phyloP scores from a whole-genome alignment of 208 protist genomes.

The Spongospora subterranea region DNA sequence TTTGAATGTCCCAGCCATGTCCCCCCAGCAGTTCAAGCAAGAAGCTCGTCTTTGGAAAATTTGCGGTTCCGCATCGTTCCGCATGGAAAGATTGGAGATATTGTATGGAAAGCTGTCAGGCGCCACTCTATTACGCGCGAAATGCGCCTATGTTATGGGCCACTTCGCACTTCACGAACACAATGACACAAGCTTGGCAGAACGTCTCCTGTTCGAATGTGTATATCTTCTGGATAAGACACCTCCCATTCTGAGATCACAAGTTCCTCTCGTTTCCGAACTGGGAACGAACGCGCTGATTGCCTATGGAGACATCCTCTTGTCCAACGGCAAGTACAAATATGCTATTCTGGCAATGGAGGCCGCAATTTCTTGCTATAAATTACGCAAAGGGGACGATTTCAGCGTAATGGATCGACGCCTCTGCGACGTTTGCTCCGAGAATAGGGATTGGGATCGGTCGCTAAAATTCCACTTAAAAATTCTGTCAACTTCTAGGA shows the following conservation, averaged over 20 bases:
- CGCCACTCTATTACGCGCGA: background rate
- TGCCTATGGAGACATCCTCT: conserved; percentile 26
- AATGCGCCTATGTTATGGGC: conserved; percentile 44
- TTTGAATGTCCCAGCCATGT: conserved; percentile 35
- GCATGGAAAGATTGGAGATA: conserved; percentile 21
- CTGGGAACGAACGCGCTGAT: conserved; percentile 45
- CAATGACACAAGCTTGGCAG: background rate
- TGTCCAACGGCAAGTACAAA: conserved; percentile 55
- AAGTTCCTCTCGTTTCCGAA: conserved; percentile 24
- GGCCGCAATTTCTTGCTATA: conserved; percentile 7
- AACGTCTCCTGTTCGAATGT: conserved; percentile 51
- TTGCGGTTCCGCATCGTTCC: conserved; percentile 8
- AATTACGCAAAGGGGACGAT: conserved; percentile 5
- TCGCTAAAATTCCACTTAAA: background rate
- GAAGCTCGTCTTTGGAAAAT: conserved; percentile 22
- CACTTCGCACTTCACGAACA: conserved; percentile 38
- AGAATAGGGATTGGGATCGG: conserved; percentile 9
- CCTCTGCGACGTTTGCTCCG: conserved; percentile 16
- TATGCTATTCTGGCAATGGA: conserved; percentile 31
- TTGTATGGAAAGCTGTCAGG: background rate
- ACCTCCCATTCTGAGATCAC: background rate
- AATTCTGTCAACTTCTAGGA: conserved; percentile 21
- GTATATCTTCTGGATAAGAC: conserved; percentile 4
- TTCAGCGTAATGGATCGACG: conserved; percentile 43
- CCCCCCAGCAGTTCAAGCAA: background rate